Base-by-base conservation (phyloP, 176 grass and related monocot species). In the Panicum miliaceum region DNA sequence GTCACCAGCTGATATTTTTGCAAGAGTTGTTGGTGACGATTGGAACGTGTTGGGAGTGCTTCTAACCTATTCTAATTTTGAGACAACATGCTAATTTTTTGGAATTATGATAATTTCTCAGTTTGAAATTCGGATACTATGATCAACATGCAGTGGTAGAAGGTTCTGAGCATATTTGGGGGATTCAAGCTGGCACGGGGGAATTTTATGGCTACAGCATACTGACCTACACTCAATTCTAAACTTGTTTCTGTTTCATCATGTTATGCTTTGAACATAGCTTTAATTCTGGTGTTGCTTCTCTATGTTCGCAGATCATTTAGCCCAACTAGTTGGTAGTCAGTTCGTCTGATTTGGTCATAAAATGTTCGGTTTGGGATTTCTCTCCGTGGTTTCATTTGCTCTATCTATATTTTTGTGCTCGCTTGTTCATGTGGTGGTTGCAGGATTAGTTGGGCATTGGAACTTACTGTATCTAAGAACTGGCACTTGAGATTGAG, bases 261-360 rank as follows among this genome's bases (percentile, higher is more conserved):
- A n/a, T 50, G n/a, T 20, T 34, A 42, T 42, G 8, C n/a, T 36
- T 73, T 16, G 25, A 36, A 8, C 0, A 0, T 54, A 52, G 45
- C 32, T 48, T 53, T 65, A 25, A 64, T 53, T 64, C 25, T 7
- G 22, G 32, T 51, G 32, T 1, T 58, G 36, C 26, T 75, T 50
- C 37, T 18, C 50, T 71, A 22, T 84, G 29, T 54, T 65, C 8
- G 1, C 71, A 84, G 72, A 56, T 84, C 73, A 22, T 66, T 75
- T 27, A 20, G 3, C 32, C 26, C n/a, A 73, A 50, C 13, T 35
- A 43, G 43, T 46, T n/a, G 37, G 15, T 67, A 38, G 29, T 66
- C 45, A 6, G 29, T 66, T 29, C 11, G 3, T 15, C 6, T 10
- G 4, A 12, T 75, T 35, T 5, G 0, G 3, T 78, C 9, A 65